Evolutionary conservation across 139 green algal species (phyloP), one percentile per base, ranked within the genome.

Genomic region (Chlorella sp.): DNA sequence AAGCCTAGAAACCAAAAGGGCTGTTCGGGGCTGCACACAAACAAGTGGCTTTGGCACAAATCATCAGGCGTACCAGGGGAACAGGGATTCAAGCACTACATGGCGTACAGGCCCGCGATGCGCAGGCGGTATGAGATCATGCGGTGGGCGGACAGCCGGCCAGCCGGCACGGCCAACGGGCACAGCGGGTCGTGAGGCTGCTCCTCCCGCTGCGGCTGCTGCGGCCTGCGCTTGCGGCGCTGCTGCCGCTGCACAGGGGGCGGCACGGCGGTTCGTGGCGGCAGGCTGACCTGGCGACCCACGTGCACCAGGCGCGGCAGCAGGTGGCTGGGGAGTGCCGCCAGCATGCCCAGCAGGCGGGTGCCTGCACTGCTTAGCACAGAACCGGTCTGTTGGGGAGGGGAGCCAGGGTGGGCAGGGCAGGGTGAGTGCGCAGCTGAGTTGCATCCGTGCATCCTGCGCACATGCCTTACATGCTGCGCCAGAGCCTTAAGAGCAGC

Each of bases 61-160:
- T n/a, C n/a, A n/a, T n/a, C n/a, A n/a, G n/a, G n/a, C n/a, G n/a
- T n/a, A n/a, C n/a, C n/a, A n/a, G n/a, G n/a, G n/a, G n/a, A n/a
- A n/a, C n/a, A n/a, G n/a, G n/a, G n/a, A n/a, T n/a, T n/a, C n/a
- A n/a, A n/a, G n/a, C n/a, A 11, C 51, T 60, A 60, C 11, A 39
- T 4, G 38, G 62, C 51, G 25, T 62, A 82, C 38, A 86, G 68
- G 25, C 15, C 15, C 1, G 28, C 16, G 38, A 86, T 72, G 23
- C 72, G 70, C 25, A 65, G 41, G 21, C 82, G 55, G 82, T 85
- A 85, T 21, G 65, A 67, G 6, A 85, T 62, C 80, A 85, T 85
- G 30, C 80, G 65, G 65, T 85, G 80, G 6, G 32, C 32, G 2
- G 65, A 55, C 67, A 85, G 67, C 36, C 65, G 44, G 13, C 80